These are phyloP conservation scores for Endotrypanum monterogeii DNA, from an alignment of 208 protist genomes.

Conservation along the genomic window DNA sequence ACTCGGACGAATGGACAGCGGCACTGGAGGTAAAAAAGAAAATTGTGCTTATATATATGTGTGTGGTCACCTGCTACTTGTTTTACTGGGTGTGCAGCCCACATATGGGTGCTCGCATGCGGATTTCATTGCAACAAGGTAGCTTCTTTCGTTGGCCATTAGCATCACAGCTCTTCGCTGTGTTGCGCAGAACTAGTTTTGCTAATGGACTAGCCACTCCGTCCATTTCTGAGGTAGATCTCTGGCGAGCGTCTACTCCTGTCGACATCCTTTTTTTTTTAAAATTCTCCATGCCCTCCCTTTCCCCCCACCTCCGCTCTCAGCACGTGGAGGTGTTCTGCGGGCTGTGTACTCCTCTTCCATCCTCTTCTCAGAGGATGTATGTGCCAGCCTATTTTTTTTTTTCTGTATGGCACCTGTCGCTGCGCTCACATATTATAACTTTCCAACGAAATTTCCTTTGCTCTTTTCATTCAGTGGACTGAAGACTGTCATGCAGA, in stretches of 20 bases:
- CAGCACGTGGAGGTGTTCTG: neutral
- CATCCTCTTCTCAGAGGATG: neutral
- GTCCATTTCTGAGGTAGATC: neutral
- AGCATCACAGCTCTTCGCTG: neutral
- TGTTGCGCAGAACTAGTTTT: neutral
- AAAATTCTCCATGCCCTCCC: neutral
- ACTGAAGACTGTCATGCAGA: neutral
- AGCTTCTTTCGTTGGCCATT: neutral
- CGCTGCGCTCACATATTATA: neutral
- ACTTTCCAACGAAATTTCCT: no score
- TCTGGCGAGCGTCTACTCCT: neutral
- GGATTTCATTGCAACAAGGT: neutral
- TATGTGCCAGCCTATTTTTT: neutral
- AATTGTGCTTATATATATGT: neutral
- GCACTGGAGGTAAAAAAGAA: no score
- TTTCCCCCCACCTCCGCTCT: neutral
- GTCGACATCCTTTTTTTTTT: neutral
- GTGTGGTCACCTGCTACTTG: neutral
- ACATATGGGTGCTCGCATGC: neutral
- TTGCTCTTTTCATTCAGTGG: neutral
- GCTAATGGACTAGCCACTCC: neutral
- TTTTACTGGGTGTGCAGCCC: neutral
- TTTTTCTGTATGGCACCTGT: neutral
- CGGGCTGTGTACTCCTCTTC: neutral
- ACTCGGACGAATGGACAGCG: neutral